phyloP scores from a whole-genome alignment of 192 early-diverging fungal genomes.

The Mortierella claussenii region DNA sequence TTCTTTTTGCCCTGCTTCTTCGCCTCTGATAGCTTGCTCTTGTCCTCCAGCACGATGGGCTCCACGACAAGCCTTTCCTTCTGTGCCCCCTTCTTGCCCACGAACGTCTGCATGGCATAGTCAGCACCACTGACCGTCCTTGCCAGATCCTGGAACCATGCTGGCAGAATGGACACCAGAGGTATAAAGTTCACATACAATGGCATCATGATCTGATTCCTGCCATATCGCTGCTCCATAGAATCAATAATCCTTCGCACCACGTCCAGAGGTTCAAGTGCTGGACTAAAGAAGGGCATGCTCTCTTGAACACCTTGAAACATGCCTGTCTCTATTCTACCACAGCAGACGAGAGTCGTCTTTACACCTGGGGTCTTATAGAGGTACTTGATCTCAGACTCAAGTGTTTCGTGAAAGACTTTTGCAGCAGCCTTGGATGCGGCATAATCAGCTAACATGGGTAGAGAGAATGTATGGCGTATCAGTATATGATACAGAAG shows the following conservation, averaged over 20 bases:
- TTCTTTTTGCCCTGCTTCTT: background rate
- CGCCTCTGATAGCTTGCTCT: constrained; percentile 14
- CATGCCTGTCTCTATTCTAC: constrained; percentile 76
- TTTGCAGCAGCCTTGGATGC: constrained; percentile 83
- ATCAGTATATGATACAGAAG: too few relatives aligned
- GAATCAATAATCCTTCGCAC: constrained; percentile 66
- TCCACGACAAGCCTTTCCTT: background rate
- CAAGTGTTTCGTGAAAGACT: constrained; percentile 77
- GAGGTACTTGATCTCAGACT: constrained; percentile 73
- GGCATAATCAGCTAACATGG: constrained; percentile 74
- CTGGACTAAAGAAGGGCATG: constrained; percentile 71
- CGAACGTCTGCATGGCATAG: constrained; percentile 48
- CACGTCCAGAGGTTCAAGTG: constrained; percentile 67
- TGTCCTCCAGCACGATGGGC: background rate
- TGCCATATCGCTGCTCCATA: constrained; percentile 59
- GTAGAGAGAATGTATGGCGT: too few relatives aligned
- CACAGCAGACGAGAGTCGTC: constrained; percentile 77
- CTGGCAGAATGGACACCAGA: constrained; percentile 46
- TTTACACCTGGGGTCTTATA: constrained; percentile 72
- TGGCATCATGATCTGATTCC: constrained; percentile 58
- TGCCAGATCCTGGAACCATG: constrained; percentile 48
- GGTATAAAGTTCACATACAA: constrained; percentile 54
- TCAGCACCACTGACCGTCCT: constrained; percentile 35
- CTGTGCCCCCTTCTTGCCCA: constrained; percentile 9
- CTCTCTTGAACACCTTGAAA: constrained; percentile 72